Conservation (phyloP, 345 rosid genomes). For the Populus ilicifolia region DNA sequence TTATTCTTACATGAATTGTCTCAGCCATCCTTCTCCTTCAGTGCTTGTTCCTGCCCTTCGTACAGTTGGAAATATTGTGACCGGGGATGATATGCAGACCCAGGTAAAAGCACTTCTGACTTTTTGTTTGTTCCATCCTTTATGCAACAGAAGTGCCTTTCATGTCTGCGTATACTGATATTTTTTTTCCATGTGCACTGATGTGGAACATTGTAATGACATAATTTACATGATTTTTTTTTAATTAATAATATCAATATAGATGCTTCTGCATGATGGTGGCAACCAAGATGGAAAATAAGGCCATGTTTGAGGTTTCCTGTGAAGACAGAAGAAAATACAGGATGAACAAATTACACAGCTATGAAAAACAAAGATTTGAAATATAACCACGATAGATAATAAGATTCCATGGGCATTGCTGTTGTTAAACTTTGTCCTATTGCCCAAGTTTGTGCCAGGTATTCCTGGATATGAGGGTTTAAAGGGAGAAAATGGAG, state of each 20-base stretch:
- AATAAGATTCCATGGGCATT: too few species aligned
- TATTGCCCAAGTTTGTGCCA: too few species aligned
- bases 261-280: background rate
- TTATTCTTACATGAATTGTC: background rate
- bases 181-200: background rate
- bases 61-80: slow-evolving; percentile 27
- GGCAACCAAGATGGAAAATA: background rate
- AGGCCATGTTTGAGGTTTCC: background rate
- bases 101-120: slow-evolving; percentile 15
- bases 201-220: background rate
- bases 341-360: background rate
- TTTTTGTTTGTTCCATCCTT: background rate
- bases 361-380: background rate
- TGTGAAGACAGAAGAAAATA: background rate
- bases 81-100: slow-evolving; percentile 29
- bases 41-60: slow-evolving; percentile 35
- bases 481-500: too few species aligned
- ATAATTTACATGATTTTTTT: background rate
- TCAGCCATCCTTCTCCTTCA: slow-evolving; percentile 27
- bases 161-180: background rate
- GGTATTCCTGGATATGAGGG: too few species aligned
- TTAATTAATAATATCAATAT: background rate
- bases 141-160: background rate
- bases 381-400: background rate
- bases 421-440: too few species aligned